Evolutionary conservation across 2,329 filamentous ascomycete genomes (phyloP), one percentile per base, ranked within the genome.

Genomic region (Alternaria sp.): DNA sequence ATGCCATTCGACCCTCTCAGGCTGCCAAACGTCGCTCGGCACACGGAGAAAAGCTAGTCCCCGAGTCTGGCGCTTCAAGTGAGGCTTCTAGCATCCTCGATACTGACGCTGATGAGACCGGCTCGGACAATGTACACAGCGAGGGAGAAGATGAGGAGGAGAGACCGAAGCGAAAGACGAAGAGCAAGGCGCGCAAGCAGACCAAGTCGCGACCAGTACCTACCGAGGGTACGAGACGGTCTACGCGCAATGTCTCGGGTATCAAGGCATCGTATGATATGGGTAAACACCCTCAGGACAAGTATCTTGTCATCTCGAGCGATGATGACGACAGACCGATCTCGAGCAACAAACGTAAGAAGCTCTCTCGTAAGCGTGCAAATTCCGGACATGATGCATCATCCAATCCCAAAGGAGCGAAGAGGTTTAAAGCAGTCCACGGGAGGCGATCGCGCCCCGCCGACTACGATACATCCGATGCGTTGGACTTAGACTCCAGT

Each of bases 271-370:
- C 68, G 2, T 78, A 79, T 61, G 66, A 76, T 26, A 71, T 67
- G 57, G 64, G 64, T 2, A 59, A 73, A 6, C 75, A 79, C 53
- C 76, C 76, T 13, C 76, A 77, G 57, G 77, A 78, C 53, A 58
- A 57, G 4, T 66, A 68, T 36, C 61, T 73, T 3, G 57, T 61
- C 19, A 28, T 69, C 4, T 47, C 57, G 3, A 68, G 60, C 23
- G 58, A 58, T n/a, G 47, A 60, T 11, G 61, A 61, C 3, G 55
- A 59, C 12, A 46, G 46, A 19, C 3, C 43, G 11, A 17, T 17
- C 7, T 26, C 46, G 23, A 43, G 28, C 13, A 56, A 50, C 21
- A 67, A 65, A 30, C 49, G 13, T 10, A 53, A 9, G 9, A 53
- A 19, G 9, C 11, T 58, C 26, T 43, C 43, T 12, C 62, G 19